phyloP scores from a whole-genome alignment of 768 basidiomycete genomes.

The Paxillus ammoniavirescens region DNA sequence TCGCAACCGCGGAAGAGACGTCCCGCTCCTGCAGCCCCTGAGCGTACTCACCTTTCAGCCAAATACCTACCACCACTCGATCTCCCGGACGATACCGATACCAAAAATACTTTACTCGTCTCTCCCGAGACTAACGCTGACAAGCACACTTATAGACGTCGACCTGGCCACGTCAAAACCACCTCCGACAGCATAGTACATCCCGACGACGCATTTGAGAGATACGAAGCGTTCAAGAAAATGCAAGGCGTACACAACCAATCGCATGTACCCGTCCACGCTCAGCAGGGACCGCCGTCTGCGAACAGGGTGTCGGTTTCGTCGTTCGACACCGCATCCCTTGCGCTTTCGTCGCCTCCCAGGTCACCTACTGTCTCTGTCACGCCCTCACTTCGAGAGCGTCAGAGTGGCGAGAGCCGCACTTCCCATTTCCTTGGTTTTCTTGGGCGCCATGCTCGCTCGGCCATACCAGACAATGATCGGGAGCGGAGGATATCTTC shows the following conservation, averaged over 20 bases:
- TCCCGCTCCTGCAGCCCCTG: constrained; percentile 26
- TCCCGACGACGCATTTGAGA: constrained; percentile 84
- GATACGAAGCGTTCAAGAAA: constrained; percentile 83
- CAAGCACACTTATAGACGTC: background rate
- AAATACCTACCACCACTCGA: constrained; percentile 48
- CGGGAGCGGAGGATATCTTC: constrained; percentile 46
- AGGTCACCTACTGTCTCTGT: constrained; percentile 33
- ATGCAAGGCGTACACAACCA: constrained; percentile 31
- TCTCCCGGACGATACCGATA: constrained; percentile 18
- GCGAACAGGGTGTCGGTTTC: constrained; percentile 60
- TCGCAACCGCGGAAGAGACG: constrained; percentile 22
- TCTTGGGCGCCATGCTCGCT: constrained; percentile 46
- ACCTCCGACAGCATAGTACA: constrained; percentile 21
- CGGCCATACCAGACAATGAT: constrained; percentile 50
- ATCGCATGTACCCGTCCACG: constrained; percentile 5
- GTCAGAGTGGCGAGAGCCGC: constrained; percentile 36
- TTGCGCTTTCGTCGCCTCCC: constrained; percentile 38
- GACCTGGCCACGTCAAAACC: constrained; percentile 5
- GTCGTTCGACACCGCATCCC: constrained; percentile 46
- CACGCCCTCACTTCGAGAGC: constrained; percentile 29
- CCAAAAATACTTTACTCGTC: background rate
- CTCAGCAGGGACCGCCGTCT: background rate
- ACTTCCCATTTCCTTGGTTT: constrained; percentile 57
- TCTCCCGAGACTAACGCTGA: constrained; percentile 1
- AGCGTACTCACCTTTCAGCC: constrained; percentile 17